Conservation (phyloP, 1,284 basidiomycete genomes). For the Leccinum pachyderme region DNA sequence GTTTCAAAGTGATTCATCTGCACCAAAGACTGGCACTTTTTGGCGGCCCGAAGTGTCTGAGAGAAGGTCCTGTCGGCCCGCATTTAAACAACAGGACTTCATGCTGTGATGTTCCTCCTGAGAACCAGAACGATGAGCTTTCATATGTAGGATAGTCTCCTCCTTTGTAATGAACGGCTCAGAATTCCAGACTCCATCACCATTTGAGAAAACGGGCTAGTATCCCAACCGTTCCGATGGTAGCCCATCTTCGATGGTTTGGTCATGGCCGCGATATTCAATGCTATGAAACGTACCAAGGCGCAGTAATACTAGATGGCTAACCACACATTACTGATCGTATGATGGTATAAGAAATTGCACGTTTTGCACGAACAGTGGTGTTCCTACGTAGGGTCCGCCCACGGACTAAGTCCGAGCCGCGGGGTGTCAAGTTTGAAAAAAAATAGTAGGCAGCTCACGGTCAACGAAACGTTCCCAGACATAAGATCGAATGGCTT, state of each 20-base stretch:
- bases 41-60: not conserved
- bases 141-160: not conserved
- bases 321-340: not conserved
- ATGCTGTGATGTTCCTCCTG: not conserved
- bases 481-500: not conserved
- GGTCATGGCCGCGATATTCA: not conserved
- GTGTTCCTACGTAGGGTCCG: not conserved
- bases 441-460: not conserved
- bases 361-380: no score
- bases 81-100: not conserved
- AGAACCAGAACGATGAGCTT: not conserved
- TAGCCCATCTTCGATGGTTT: not conserved
- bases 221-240: not conserved
- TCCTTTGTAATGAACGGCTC: not conserved
- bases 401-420: not conserved
- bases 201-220: not conserved
- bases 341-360: not conserved
- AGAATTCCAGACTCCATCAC: not conserved
- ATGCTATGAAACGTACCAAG: not conserved
- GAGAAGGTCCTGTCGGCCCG: not conserved
- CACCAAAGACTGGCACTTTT: not conserved
- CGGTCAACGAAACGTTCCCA: not conserved
- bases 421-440: not conserved
- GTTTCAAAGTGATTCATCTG: not conserved
- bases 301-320: not conserved